Evolutionary conservation across 2,329 filamentous ascomycete species (phyloP).

Genomic region (Herpotrichia juniperi): DNA sequence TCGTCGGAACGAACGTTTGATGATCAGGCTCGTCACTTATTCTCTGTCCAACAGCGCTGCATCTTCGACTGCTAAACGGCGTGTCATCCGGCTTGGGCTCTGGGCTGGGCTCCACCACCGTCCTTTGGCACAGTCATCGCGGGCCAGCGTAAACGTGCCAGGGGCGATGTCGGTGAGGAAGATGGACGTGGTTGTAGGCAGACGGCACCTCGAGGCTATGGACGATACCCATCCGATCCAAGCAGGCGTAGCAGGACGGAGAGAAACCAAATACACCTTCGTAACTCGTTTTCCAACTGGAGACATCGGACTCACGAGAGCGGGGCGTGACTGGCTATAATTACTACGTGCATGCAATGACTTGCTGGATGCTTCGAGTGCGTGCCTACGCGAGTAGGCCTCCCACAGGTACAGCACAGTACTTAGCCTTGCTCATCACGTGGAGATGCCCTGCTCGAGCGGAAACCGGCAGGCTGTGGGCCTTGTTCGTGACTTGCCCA

Average conservation of each 20-base stretch:
- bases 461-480: neutral
- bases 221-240: neutral
- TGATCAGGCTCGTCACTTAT: constrained; percentile 16
- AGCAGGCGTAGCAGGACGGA: neutral
- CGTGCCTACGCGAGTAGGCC: neutral
- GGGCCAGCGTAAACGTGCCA: neutral
- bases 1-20: constrained; percentile 20
- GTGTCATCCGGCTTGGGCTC: neutral
- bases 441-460: neutral
- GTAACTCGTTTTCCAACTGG: constrained; percentile 1
- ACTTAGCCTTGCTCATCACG: constrained; percentile 3
- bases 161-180: neutral
- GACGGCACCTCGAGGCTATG: neutral
- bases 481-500: neutral
- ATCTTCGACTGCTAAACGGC: neutral
- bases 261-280: neutral
- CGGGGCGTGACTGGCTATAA: neutral
- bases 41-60: constrained; percentile 4
- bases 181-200: neutral
- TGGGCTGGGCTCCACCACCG: neutral
- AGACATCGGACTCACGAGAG: neutral
- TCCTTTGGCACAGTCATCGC: neutral
- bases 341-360: neutral
- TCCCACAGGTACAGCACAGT: neutral
- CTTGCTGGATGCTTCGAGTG: neutral